Evolutionary conservation across 352 stramenopile genomes (phyloP).

Genomic region (Globisporangium spiculum): DNA sequence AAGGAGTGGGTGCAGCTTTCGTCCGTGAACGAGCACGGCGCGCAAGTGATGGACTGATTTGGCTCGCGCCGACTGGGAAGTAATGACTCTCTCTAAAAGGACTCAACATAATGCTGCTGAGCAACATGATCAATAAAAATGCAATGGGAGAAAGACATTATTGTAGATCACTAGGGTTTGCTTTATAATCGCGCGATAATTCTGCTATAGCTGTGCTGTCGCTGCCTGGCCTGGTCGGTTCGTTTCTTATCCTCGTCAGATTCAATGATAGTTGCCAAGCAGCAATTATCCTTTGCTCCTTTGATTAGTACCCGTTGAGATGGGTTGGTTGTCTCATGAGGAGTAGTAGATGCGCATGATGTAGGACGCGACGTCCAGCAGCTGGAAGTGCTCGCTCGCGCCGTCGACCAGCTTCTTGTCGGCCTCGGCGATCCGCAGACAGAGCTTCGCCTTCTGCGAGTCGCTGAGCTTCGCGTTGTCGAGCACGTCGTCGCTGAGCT

Average conservation of each 20-base stretch:
- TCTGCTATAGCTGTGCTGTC: background rate
- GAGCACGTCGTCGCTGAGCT: conserved; percentile 85
- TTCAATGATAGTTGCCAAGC: background rate
- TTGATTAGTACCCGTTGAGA: background rate
- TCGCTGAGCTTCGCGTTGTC: conserved; percentile 78
- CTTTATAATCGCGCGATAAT: background rate
- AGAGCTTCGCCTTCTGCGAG: conserved; percentile 92
- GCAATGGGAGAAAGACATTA: background rate
- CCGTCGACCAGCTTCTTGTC: conserved; percentile 97
- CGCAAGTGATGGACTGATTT: conserved; percentile 22
- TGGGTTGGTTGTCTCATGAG: conserved; percentile 12
- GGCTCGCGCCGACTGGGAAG: background rate
- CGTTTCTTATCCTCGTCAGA: background rate
- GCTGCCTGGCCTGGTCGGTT: background rate
- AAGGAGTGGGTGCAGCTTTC: conserved; percentile 72
- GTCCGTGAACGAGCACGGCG: conserved; percentile 67
- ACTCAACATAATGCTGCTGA: background rate
- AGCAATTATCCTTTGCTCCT: background rate
- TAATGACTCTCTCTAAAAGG: background rate
- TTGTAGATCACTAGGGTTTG: background rate
- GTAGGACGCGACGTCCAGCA: conserved; percentile 92
- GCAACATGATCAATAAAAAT: background rate
- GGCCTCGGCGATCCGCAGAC: conserved; percentile 92
- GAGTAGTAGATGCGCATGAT: conserved; percentile 78
- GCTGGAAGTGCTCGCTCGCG: conserved; percentile 95